phyloP scores from a whole-genome alignment of 139 green algal genomes.

The Asterochloris sp. region DNA sequence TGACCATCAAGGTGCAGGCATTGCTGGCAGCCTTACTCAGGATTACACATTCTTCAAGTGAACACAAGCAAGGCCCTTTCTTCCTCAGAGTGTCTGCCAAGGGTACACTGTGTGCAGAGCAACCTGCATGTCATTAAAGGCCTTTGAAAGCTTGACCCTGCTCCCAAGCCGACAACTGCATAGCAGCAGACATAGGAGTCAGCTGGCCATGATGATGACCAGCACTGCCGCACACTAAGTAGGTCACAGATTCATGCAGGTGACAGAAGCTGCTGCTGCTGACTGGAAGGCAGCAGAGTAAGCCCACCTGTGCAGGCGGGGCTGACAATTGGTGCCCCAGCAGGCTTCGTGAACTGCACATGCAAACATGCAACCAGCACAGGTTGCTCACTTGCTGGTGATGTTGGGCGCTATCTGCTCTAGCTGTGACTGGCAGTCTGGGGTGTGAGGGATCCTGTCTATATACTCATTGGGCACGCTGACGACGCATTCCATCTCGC shows the following conservation, averaged over 20 bases:
- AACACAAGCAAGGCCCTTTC: too few species aligned
- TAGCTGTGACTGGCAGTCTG: constrained; percentile 7
- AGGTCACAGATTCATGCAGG: background rate
- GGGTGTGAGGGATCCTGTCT: constrained; percentile 1
- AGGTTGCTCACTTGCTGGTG: constrained; percentile 10
- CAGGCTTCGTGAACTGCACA: background rate
- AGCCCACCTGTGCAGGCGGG: background rate
- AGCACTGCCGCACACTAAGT: background rate
- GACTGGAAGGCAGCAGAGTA: background rate
- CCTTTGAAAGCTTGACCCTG: constrained; percentile 6
- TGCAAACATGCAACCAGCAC: background rate
- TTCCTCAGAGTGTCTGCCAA: constrained; percentile 5
- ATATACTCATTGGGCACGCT: constrained; percentile 15
- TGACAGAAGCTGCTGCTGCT: background rate
- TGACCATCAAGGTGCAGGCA: too few species aligned
- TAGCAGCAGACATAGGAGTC: background rate
- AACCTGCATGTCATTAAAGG: constrained; percentile 20
- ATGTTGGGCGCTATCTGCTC: constrained; percentile 7
- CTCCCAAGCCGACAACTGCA: constrained; percentile 13
- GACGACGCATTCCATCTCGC: background rate
- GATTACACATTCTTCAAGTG: too few species aligned
- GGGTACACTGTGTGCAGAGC: constrained; percentile 8
- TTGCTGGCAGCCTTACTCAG: too few species aligned
- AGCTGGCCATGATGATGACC: too few species aligned
- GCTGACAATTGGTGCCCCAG: background rate